phyloP scores from a whole-genome alignment of 2,329 filamentous ascomycete genomes.

The Elsinoe australis region DNA sequence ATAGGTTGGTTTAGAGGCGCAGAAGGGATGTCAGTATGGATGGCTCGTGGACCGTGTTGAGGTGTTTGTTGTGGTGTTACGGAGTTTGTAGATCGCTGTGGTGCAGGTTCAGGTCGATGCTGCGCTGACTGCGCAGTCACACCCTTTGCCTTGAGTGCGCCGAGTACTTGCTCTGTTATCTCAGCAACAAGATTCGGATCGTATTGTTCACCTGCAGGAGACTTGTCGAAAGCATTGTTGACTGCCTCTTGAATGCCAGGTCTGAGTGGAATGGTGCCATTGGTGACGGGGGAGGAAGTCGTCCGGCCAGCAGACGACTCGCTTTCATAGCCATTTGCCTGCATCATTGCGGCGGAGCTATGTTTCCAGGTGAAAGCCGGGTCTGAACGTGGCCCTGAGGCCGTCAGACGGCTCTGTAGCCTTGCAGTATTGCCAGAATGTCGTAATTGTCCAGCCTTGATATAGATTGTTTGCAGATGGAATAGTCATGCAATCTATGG shows the following conservation, averaged over 20 bases:
- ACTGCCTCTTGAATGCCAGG: constrained; percentile 48
- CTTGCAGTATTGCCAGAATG: constrained; percentile 12
- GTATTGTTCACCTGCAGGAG: constrained; percentile 43
- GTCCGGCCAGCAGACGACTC: constrained; percentile 14
- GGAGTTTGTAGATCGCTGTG: neutral
- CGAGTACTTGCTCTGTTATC: constrained; percentile 51
- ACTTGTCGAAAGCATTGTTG: constrained; percentile 47
- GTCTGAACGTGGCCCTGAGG: constrained; percentile 12
- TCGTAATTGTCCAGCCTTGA: constrained; percentile 4
- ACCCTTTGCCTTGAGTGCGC: constrained; percentile 24
- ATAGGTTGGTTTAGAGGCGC: constrained; percentile 6
- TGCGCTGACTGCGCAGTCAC: constrained; percentile 21
- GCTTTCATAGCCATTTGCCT: constrained; percentile 14
- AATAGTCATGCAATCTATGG: no score
- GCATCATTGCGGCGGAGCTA: constrained; percentile 9
- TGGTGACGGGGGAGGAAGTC: neutral
- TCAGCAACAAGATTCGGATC: constrained; percentile 55
- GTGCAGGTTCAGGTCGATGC: constrained; percentile 8
- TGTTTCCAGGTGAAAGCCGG: constrained; percentile 2
- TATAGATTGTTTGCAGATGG: constrained; percentile 3
- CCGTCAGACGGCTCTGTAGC: constrained; percentile 18
- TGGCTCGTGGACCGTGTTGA: neutral
- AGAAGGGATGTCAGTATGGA: neutral
- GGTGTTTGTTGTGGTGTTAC: constrained; percentile 13
- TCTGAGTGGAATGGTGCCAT: constrained; percentile 10